Base-by-base conservation (phyloP, 2,329 filamentous ascomycete genomes). In the Penicillium verrucosum region DNA sequence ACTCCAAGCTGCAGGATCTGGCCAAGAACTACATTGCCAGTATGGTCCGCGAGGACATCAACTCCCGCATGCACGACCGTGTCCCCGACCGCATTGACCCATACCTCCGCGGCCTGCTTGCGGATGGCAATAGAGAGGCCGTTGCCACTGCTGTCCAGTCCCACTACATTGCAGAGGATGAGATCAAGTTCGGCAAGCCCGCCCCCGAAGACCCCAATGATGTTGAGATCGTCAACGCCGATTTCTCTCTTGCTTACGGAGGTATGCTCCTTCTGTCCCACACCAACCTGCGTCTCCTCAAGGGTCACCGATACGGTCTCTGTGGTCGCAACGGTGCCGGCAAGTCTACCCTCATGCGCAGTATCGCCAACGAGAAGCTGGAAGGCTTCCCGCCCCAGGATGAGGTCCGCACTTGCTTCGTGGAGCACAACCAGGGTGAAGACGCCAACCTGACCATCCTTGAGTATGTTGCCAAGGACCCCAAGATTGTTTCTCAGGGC, bases 271-370 rank as follows among this genome's bases (percentile, higher is more conserved):
- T 99, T 60, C 84, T 99, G 23, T 97, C 92, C 5, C 94, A 97
- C 79, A 97, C 94, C 64, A 97, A 97, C 74, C 81, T 99, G 42
- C 88, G 92, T 41, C 85, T 99, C 9, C 84, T 97, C 69, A 97
- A 97, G 81, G 94, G 94, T 56, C 94, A 97, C 77, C 89, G 94
- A 57, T 99, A 99, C 73, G 94, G 94, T 74, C 89, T 99, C 18
- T 97, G 93, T 70, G 94, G 94, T 68, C 89, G 93, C 68, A 99
- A 99, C 74, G 94, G 94, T 79, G 92, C 92, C 56, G 94, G 94
- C 71, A 99, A 99, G 80, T 97, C 94, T n/a, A 99, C 94, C 1
- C 84, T 99, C 57, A 97, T 99, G 94, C 90, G 91, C 73, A 92
- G 89, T 73, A 99, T 99, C 68, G 90, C 94, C 49, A 89, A 89